phyloP scores from a whole-genome alignment of 176 grass and related monocot genomes.

The Ensete glaucum region DNA sequence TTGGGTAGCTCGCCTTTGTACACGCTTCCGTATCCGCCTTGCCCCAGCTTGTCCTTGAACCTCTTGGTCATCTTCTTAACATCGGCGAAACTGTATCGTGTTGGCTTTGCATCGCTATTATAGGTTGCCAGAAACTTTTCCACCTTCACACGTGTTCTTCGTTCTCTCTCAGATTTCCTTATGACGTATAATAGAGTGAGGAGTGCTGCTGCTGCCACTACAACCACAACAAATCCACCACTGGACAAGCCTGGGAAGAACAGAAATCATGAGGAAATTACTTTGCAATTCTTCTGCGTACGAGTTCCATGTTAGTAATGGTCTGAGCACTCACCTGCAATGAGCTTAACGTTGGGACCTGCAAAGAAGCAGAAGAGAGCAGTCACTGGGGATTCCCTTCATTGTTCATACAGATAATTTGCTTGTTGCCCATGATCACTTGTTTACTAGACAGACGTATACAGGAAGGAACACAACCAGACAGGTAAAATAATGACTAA shows the following conservation, averaged over 20 bases:
- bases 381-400: not conserved
- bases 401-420: too few species aligned
- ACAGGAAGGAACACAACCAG: too few species aligned
- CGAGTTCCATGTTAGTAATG: too few species aligned
- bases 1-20: not conserved
- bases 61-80: conserved; percentile 1
- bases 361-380: conserved; percentile 14
- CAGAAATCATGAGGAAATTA: not conserved
- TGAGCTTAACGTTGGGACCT: conserved; percentile 24
- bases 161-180: not conserved
- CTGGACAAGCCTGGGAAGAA: conserved; percentile 12
- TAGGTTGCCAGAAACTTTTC: too few species aligned
- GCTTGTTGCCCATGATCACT: too few species aligned
- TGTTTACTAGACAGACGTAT: too few species aligned
- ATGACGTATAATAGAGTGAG: not conserved
- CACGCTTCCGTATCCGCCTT: conserved; percentile 1
- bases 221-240: conserved; percentile 7
- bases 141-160: too few species aligned
- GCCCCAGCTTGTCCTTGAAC: conserved; percentile 2
- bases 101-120: not conserved
- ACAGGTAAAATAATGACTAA: too few species aligned
- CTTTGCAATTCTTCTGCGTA: not conserved
- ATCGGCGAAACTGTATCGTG: not conserved
- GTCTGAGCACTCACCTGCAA: conserved; percentile 16
- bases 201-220: not conserved